Conservation (phyloP, 2,329 filamentous ascomycete genomes). For the Verticillium alfalfae region DNA sequence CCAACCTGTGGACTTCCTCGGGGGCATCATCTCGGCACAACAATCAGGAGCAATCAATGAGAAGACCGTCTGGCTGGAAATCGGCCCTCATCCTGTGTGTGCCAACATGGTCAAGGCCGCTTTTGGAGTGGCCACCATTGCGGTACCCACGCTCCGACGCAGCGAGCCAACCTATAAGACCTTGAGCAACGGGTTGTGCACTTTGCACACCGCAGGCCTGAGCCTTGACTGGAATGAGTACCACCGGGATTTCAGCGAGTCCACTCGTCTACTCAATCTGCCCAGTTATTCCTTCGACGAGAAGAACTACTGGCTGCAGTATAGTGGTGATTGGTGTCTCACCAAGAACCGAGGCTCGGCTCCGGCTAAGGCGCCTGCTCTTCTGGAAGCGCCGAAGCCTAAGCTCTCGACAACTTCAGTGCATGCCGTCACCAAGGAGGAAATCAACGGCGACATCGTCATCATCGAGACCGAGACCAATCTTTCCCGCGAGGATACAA, state of each 20-base stretch:
- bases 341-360: constrained; percentile 57
- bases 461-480: constrained; percentile 61
- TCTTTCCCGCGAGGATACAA: constrained; percentile 57
- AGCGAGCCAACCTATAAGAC: constrained; percentile 62
- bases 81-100: constrained; percentile 67
- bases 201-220: constrained; percentile 56
- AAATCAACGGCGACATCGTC: constrained; percentile 54
- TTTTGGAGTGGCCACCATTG: constrained; percentile 44
- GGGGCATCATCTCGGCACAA: constrained; percentile 51
- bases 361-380: constrained; percentile 20
- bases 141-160: constrained; percentile 57
- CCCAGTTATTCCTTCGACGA: constrained; percentile 68
- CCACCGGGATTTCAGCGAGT: constrained; percentile 42
- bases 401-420: constrained; percentile 61
- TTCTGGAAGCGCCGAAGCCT: constrained; percentile 36
- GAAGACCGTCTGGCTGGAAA: constrained; percentile 62
- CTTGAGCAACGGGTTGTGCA: constrained; percentile 49
- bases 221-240: constrained; percentile 67
- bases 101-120: constrained; percentile 57
- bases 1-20: constrained; percentile 60
- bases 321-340: constrained; percentile 64
- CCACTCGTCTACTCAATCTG: constrained; percentile 49
- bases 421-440: constrained; percentile 57
- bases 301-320: constrained; percentile 65
- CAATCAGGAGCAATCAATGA: constrained; percentile 48